Conservation (phyloP, 2,329 filamentous ascomycete genomes). For the Cadophora sp. region DNA sequence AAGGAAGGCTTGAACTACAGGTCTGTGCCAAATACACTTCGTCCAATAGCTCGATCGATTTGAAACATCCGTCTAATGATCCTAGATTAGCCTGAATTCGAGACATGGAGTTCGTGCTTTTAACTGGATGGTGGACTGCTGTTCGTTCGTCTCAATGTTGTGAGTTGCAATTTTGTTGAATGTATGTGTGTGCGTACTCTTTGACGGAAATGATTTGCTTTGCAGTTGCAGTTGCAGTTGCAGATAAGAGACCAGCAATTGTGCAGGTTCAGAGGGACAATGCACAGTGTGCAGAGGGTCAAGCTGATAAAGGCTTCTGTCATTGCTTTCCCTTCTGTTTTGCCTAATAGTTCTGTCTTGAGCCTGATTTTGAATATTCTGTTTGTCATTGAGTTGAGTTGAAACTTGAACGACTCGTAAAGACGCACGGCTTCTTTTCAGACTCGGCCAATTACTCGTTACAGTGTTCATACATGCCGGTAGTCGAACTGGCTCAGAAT, state of each 20-base stretch:
- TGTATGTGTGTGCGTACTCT: not conserved
- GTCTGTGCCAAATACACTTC: conserved; percentile 13
- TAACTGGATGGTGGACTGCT: not conserved
- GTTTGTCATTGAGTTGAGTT: too few relatives aligned
- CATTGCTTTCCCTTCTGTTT: not conserved
- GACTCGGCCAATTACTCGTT: too few relatives aligned
- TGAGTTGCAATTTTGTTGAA: not conserved
- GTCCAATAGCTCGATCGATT: conserved; percentile 1
- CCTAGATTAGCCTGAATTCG: conserved; percentile 2
- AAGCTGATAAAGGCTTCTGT: conserved; percentile 14
- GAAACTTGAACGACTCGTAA: too few relatives aligned
- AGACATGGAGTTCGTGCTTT: not conserved
- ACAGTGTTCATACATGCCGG: too few relatives aligned
- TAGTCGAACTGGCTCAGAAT: too few relatives aligned
- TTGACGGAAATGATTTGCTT: not conserved
- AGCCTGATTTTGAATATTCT: not conserved
- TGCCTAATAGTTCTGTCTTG: not conserved
- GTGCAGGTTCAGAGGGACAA: not conserved
- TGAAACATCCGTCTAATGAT: not conserved
- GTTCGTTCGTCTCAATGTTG: not conserved
- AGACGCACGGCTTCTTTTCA: too few relatives aligned
- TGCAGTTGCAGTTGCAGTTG: too few relatives aligned
- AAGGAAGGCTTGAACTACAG: too few relatives aligned
- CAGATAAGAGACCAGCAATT: not conserved
- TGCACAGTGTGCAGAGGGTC: not conserved